A percentile compares a stretch with the other conserved stretches of the same genome.
phyloP scores from a whole-genome alignment of 1,284 basidiomycete species.

The Microbotryomycetes sp. region DNA sequence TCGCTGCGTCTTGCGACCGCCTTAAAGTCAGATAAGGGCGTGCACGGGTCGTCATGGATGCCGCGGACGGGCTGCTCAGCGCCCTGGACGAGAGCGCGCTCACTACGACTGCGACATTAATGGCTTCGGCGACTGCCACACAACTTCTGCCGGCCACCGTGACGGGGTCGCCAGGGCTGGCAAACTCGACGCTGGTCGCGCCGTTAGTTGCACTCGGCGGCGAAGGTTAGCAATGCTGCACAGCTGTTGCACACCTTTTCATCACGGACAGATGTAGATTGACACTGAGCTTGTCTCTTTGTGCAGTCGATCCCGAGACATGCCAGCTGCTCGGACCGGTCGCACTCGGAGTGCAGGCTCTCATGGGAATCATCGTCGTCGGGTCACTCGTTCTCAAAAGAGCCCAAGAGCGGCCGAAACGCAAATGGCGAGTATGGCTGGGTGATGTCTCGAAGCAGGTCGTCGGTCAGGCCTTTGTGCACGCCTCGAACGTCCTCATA shows the following conservation, averaged over 20 bases:
- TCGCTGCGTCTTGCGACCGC: too few relatives aligned
- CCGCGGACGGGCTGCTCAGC: too few relatives aligned
- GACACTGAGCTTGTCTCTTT: too few relatives aligned
- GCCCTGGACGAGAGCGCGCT: too few relatives aligned
- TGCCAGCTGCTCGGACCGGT: constrained; percentile 47
- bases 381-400: constrained; percentile 79
- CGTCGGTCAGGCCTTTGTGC: constrained; percentile 82
- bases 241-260: not conserved
- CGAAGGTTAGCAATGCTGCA: too few relatives aligned
- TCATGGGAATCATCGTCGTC: constrained; percentile 83
- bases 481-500: constrained; percentile 75
- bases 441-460: constrained; percentile 90
- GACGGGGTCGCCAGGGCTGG: too few relatives aligned
- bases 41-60: too few relatives aligned
- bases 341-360: constrained; percentile 49
- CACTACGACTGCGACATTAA: too few relatives aligned
- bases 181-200: constrained; percentile 5
- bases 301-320: constrained; percentile 30
- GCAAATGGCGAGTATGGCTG: constrained; percentile 89
- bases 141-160: too few relatives aligned
- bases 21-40: too few relatives aligned
- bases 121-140: too few relatives aligned
- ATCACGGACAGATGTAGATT: not conserved
- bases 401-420: constrained; percentile 71
- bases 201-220: constrained; percentile 12